These are phyloP conservation scores for Pestalotiopsis sp. DNA, from an alignment of 2,329 filamentous ascomycete species.

Conservation along the genomic window DNA sequence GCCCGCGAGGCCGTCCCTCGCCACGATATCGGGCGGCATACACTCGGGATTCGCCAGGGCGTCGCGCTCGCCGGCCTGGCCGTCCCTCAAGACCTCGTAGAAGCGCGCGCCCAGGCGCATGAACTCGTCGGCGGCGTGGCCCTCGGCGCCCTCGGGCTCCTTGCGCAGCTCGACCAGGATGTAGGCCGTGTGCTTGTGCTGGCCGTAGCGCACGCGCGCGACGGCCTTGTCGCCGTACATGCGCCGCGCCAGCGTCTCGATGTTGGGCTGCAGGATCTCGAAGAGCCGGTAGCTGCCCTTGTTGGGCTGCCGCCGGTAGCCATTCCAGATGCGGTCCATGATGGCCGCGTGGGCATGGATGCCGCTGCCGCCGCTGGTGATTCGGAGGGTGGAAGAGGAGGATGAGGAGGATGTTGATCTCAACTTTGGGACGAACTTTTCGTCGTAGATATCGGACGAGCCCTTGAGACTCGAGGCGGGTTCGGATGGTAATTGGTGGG, in stretches of 20 bases:
- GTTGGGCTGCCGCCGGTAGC: conserved; percentile 13
- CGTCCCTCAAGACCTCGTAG: conserved; percentile 16
- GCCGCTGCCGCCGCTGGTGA: too few species aligned
- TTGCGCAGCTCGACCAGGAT: conserved; percentile 10
- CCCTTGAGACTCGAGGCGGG: background rate
- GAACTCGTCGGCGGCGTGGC: conserved; percentile 12
- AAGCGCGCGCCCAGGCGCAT: conserved; percentile 15
- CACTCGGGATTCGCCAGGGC: background rate
- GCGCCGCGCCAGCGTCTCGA: conserved; percentile 7
- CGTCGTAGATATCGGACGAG: background rate
- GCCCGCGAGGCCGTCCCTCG: conserved; percentile 1
- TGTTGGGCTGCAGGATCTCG: background rate
- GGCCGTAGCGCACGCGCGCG: conserved; percentile 1
- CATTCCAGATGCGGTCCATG: conserved; percentile 13
- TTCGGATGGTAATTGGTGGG: background rate
- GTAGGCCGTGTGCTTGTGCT: conserved; percentile 13
- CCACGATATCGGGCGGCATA: background rate
- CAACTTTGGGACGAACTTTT: background rate
- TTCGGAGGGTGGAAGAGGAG: too few species aligned
- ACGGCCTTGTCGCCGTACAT: conserved; percentile 15
- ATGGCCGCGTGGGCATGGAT: background rate
- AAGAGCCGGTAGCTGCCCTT: conserved; percentile 12
- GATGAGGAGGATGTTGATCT: background rate
- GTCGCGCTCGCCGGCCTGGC: conserved; percentile 9
- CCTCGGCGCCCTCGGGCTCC: conserved; percentile 15